These are phyloP conservation scores for Scedosporium boydii DNA, from an alignment of 2,329 filamentous ascomycete species.

Conservation along the genomic window DNA sequence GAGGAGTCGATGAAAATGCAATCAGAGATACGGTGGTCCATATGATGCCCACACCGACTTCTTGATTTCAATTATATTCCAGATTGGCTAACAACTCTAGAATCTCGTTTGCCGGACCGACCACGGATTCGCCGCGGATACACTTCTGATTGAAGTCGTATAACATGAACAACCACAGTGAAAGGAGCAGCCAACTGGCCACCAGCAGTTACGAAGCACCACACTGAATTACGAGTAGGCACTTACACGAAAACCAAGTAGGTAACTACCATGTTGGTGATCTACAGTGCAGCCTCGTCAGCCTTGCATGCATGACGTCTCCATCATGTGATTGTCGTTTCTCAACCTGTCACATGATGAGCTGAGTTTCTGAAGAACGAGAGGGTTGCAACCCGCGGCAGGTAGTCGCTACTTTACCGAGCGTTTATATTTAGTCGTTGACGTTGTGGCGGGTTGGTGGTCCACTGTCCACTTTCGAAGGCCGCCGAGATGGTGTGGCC, in stretches of 20 bases:
- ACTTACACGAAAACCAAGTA: background rate
- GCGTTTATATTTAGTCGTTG: background rate
- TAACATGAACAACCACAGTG: too few relatives aligned
- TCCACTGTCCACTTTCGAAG: background rate
- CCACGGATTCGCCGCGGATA: too few relatives aligned
- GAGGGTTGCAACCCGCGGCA: background rate
- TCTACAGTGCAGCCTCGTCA: background rate
- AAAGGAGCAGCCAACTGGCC: too few relatives aligned
- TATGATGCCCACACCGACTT: too few relatives aligned
- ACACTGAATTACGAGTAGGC: background rate
- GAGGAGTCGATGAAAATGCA: too few relatives aligned
- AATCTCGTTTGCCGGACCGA: too few relatives aligned
- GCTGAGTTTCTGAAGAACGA: background rate
- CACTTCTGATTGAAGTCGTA: too few relatives aligned
- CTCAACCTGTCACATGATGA: background rate
- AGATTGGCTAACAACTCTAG: too few relatives aligned
- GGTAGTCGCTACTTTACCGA: background rate
- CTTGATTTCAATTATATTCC: too few relatives aligned
- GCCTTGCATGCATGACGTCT: conserved; percentile 4
- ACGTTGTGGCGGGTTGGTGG: background rate
- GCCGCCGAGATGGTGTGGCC: background rate
- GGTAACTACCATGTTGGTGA: background rate
- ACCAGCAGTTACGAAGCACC: too few relatives aligned
- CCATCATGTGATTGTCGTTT: conserved; percentile 6
- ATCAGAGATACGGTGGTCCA: too few relatives aligned